Base-by-base conservation (phyloP, 2,329 filamentous ascomycete genomes). In the Apiospora marii region DNA sequence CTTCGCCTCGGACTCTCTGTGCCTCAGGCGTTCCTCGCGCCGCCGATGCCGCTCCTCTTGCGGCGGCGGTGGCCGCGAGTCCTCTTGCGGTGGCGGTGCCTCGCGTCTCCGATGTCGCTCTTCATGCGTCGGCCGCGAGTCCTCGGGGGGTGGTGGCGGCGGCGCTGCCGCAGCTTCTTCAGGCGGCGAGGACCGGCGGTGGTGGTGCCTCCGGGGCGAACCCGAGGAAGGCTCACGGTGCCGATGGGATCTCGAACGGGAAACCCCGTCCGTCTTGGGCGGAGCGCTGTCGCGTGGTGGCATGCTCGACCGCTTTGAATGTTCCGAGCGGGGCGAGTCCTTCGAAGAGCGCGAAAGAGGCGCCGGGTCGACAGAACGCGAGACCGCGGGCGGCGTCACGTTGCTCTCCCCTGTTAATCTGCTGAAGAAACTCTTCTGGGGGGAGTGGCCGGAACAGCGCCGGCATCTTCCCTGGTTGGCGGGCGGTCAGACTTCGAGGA, bases 371-470 rank as follows among this genome's bases (percentile, higher is more conserved):
- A 70, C 49, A 6, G 70, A 68, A 19, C 70, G 67, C 4, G 68
- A 41, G 37, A 27, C 30, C 14, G 64, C 7, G 12, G 41, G 61
- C 22, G 70, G 70, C 10, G 68, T 51, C 58, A 70, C 27, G 22
- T 12, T 64, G 37, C 72, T 73, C 24, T 73, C 68, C 10, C 12
- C 70, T 19, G 37, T 41, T 2, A 41, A 10, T 41, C 24, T 22
- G 34, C 64, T 41, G 41, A 72, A 73, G 46, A 73, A 68, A n/a
- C 51, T 71, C 72, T 70, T 73, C 67, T 70, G 41, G 43, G 27
- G n/a, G 46, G 24, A n/a, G 27, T 30, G 68, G 53, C 41, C 4
- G 67, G 67, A 12, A 27, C 24, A 13, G 27, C 44, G 10, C 14
- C 43, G 22, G 30, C 14, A 1, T 73, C 72, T 2, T 70, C 51